Evolutionary conservation across 2,329 filamentous ascomycete species (phyloP).

Genomic region (Bimuria novae-zelandiae): DNA sequence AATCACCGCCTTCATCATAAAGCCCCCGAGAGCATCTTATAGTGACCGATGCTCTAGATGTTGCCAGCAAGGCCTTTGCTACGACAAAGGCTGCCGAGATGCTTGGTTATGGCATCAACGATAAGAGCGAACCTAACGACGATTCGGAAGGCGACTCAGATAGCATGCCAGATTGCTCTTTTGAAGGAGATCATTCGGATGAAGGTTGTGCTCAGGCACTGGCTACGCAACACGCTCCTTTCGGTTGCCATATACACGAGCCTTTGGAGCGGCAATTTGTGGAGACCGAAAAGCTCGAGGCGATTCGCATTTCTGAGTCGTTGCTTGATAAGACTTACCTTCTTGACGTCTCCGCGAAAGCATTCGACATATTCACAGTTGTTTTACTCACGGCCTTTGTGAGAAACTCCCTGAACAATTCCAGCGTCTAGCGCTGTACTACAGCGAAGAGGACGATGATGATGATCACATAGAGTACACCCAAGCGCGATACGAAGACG

Average conservation of each 20-base stretch:
- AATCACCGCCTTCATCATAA: not conserved
- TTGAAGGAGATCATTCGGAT: not conserved
- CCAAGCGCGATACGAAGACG: not conserved
- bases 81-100: not conserved
- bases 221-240: not conserved
- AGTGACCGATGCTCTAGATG: constrained; percentile 1
- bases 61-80: constrained; percentile 3
- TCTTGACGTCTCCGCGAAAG: not conserved
- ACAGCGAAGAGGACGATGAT: not conserved
- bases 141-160: not conserved
- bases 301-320: not conserved
- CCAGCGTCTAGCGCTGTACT: not conserved
- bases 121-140: not conserved
- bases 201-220: not conserved
- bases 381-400: not conserved
- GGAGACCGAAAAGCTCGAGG: not conserved
- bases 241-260: constrained; percentile 7
- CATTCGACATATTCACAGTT: constrained; percentile 3
- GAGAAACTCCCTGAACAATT: not conserved
- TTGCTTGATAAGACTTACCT: not conserved
- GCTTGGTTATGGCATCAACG: not conserved
- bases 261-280: not conserved
- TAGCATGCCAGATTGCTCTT: not conserved
- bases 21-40: not conserved
- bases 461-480: not conserved